A percentile compares a stretch with the other conserved stretches of the same genome.
Conservation (phyloP, 441 rosid genomes). For the Brassica balearica region DNA sequence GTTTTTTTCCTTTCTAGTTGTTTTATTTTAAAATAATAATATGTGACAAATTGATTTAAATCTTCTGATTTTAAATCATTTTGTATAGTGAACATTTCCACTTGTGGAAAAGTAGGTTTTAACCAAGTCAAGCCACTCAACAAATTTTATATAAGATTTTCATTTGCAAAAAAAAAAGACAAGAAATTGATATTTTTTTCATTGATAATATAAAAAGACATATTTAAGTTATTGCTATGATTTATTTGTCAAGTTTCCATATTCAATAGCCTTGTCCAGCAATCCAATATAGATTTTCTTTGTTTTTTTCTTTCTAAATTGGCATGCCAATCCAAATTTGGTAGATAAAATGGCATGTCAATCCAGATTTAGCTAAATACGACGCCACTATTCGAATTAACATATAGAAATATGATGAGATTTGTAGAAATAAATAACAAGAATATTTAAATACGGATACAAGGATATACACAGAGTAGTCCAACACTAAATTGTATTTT, state of each 20-base stretch:
- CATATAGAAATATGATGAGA: not conserved
- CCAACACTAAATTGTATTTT: not conserved
- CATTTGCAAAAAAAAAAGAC: not conserved
- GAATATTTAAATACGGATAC: conserved; percentile 4
- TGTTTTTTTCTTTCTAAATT: too few relatives aligned
- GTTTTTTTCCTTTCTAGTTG: not conserved
- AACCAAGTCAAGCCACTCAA: conserved; percentile 21
- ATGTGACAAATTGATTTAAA: not conserved
- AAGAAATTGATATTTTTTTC: not conserved
- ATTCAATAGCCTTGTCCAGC: conserved; percentile 28
- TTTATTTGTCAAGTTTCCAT: conserved; percentile 22
- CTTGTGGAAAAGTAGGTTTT: conserved; percentile 7
- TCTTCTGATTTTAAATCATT: not conserved
- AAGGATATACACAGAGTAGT: not conserved
- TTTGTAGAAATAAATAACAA: not conserved
- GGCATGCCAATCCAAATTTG: conserved; percentile 10
- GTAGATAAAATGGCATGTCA: not conserved
- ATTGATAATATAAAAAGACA: not conserved
- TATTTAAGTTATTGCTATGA: not conserved
- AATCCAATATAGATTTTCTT: not conserved
- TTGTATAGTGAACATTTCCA: conserved; percentile 25
- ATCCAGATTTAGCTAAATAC: not conserved
- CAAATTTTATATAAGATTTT: not conserved
- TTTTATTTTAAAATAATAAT: not conserved
- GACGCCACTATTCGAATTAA: not conserved